Evolutionary conservation across 2,329 filamentous ascomycete species (phyloP).

Genomic region (Talaromyces sp.): DNA sequence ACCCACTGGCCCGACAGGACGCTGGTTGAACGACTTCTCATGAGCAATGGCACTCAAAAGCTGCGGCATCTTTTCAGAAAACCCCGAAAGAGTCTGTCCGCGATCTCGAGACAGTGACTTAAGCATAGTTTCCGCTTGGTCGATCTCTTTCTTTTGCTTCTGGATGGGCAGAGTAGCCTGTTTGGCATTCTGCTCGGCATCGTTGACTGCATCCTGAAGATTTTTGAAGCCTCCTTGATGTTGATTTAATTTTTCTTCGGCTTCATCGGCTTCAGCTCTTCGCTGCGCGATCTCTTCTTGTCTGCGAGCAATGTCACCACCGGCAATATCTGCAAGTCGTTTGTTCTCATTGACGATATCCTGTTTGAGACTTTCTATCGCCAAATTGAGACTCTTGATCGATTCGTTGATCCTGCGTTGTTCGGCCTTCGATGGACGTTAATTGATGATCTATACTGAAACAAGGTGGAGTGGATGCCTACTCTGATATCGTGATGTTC

Average conservation of each 20-base stretch:
- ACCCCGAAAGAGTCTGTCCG: constrained; percentile 62
- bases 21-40: constrained; percentile 66
- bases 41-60: constrained; percentile 66
- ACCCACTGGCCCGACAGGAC: constrained; percentile 81
- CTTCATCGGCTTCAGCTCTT: constrained; percentile 49
- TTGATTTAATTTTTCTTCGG: constrained; percentile 41
- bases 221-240: constrained; percentile 37
- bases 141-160: constrained; percentile 55
- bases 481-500: constrained; percentile 55
- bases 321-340: constrained; percentile 65
- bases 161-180: constrained; percentile 25
- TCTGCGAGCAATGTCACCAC: constrained; percentile 65
- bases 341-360: constrained; percentile 49
- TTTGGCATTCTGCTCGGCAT: constrained; percentile 34
- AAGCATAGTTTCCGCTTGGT: constrained; percentile 52
- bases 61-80: constrained; percentile 58
- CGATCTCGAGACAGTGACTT: constrained; percentile 54
- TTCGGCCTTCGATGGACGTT: constrained; percentile 49
- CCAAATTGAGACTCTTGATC: constrained; percentile 52
- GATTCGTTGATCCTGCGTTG: constrained; percentile 63
- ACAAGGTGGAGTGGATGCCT: constrained; percentile 1
- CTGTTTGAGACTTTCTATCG: constrained; percentile 41
- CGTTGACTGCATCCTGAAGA: constrained; percentile 36
- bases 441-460: constrained; percentile 14
- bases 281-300: constrained; percentile 58